These are phyloP conservation scores for Fusarium verticillioides DNA, from an alignment of 2,329 filamentous ascomycete species.

Conservation along the genomic window DNA sequence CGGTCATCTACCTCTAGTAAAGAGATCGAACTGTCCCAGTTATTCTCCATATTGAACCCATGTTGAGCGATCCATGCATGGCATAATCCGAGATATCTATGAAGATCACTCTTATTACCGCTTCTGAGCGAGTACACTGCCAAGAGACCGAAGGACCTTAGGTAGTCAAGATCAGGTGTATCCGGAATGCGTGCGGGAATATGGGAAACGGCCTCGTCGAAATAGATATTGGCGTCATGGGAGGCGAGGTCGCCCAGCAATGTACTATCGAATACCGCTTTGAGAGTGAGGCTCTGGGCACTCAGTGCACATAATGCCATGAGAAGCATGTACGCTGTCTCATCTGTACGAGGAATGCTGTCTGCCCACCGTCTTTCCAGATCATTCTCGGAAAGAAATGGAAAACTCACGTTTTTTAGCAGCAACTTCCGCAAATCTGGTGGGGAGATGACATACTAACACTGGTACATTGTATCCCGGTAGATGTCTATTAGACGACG, in stretches of 20 bases:
- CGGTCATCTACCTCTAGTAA: background rate
- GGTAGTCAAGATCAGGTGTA: background rate
- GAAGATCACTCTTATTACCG: background rate
- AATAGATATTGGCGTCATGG: background rate
- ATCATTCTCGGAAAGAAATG: background rate
- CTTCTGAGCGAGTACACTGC: background rate
- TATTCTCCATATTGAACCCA: background rate
- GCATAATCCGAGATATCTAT: background rate
- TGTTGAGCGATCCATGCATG: background rate
- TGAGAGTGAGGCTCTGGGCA: background rate
- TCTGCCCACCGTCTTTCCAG: background rate
- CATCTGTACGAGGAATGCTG: fast-evolving
- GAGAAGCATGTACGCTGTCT: background rate
- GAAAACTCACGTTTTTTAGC: background rate
- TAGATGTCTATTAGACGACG: background rate
- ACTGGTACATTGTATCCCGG: constrained; percentile 1
- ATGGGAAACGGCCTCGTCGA: background rate
- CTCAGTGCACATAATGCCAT: background rate
- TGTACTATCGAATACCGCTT: background rate
- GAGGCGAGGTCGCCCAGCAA: background rate
- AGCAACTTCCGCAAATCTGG: fast-evolving
- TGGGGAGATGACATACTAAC: background rate
- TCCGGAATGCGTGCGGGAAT: background rate
- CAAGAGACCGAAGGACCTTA: background rate
- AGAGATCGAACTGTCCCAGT: background rate